Evolutionary conservation across 2,329 filamentous ascomycete species (phyloP).

Genomic region (Apiospora rasikravindrae): DNA sequence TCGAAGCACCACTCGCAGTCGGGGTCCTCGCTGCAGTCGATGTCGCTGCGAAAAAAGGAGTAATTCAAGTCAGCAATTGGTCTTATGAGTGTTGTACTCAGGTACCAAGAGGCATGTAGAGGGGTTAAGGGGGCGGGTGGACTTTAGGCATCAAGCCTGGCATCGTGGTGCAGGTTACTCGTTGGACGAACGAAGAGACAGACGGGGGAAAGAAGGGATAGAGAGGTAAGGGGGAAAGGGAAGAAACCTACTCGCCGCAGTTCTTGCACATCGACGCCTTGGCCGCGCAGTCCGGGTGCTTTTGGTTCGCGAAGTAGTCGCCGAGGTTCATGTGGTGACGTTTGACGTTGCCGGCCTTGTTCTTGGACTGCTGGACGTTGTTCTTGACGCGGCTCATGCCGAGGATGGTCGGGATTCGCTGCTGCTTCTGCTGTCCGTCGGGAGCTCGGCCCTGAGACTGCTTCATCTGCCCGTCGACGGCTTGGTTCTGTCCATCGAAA

Average conservation of each 20-base stretch:
- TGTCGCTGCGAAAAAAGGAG: constrained; percentile 27
- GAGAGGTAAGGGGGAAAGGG: background rate
- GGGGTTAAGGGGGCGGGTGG: background rate
- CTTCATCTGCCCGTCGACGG: too few relatives aligned
- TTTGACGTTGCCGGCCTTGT: background rate
- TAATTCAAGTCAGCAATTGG: background rate
- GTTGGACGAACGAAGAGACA: background rate
- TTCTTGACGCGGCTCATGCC: background rate
- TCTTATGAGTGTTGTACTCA: background rate
- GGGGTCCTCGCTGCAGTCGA: constrained; percentile 35
- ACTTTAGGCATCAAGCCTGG: background rate
- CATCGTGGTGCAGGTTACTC: too few relatives aligned
- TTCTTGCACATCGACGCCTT: constrained; percentile 33
- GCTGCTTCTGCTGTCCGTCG: background rate
- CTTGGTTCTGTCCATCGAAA: too few relatives aligned
- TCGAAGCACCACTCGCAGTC: constrained; percentile 36
- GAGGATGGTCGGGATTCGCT: background rate
- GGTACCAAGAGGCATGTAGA: background rate
- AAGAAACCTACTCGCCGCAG: constrained; percentile 26
- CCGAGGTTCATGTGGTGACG: background rate
- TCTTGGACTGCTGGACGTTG: background rate
- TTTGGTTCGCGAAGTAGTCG: background rate
- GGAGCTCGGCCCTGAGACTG: too few relatives aligned
- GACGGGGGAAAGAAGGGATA: background rate
- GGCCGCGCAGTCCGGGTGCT: constrained; percentile 29